A percentile compares a stretch with the other conserved stretches of the same genome.
Evolutionary conservation across 73 alveolate genomes (phyloP).

Genomic region (Effrenium voratum): DNA sequence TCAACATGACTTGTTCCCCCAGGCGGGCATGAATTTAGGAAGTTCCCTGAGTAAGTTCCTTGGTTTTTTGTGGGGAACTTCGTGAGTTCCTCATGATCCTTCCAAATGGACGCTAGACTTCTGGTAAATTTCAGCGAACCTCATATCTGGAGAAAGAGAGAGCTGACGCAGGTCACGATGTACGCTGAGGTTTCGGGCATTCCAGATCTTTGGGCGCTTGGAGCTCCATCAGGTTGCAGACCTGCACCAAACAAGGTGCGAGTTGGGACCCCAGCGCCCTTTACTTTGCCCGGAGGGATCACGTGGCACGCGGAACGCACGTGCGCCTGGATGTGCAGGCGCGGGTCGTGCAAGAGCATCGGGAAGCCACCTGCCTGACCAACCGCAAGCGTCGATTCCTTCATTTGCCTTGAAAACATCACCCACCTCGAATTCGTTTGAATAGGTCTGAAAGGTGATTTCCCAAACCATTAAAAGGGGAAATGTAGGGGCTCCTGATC

Average conservation of each 20-base stretch:
- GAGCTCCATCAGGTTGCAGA: constrained; percentile 77
- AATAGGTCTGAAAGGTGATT: neutral
- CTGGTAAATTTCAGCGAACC: neutral
- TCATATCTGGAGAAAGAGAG: neutral
- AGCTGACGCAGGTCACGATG: no score
- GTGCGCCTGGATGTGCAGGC: constrained; percentile 64
- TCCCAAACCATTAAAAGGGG: no score
- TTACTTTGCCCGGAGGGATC: neutral
- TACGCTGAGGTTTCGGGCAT: neutral
- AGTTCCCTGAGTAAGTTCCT: no score
- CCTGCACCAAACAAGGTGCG: neutral
- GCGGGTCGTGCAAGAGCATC: constrained; percentile 65
- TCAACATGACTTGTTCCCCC: no score
- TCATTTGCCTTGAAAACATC: neutral
- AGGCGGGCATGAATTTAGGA: no score
- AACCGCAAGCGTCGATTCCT: neutral
- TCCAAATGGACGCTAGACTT: neutral
- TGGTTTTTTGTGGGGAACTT: no score
- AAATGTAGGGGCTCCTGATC: no score
- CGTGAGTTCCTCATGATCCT: no score
- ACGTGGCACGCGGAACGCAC: neutral
- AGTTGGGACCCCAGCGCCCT: neutral
- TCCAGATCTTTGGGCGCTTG: constrained; percentile 71
- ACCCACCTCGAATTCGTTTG: neutral
- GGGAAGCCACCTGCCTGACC: constrained; percentile 86